These are phyloP conservation scores for Volvox reticuliferus DNA, from an alignment of 139 green algal species.

Conservation along the genomic window DNA sequence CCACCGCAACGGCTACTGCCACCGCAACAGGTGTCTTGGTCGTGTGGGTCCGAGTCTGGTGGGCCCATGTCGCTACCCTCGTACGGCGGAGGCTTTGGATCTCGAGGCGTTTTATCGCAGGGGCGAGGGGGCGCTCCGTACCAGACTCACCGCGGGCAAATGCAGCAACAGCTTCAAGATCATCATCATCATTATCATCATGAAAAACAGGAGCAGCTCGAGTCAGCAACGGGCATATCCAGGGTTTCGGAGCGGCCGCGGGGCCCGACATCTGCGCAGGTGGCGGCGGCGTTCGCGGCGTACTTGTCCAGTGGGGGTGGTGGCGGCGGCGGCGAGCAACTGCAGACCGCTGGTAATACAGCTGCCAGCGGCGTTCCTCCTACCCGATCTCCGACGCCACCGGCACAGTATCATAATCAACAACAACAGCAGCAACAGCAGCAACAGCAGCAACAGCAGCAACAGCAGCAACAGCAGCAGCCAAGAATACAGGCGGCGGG, in stretches of 20 bases:
- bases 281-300: slow-evolving; percentile 12
- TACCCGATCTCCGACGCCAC: too few relatives aligned
- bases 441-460: too few relatives aligned
- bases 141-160: too few relatives aligned
- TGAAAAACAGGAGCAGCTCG: neutral
- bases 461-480: too few relatives aligned
- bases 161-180: neutral
- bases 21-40: neutral
- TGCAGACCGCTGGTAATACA: neutral
- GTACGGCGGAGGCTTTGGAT: too few relatives aligned
- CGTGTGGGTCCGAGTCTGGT: neutral
- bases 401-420: too few relatives aligned
- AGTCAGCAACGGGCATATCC: neutral
- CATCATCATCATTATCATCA: neutral
- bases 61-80: neutral
- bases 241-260: neutral
- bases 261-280: slow-evolving; percentile 4
- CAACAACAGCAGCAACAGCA: too few relatives aligned
- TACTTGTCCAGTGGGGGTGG: neutral
- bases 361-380: too few relatives aligned
- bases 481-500: too few relatives aligned
- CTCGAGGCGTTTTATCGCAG: too few relatives aligned
- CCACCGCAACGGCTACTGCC: neutral
- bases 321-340: neutral
- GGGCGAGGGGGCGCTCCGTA: too few relatives aligned